Conservation (phyloP, 768 basidiomycete genomes). For the Russula sp. region DNA sequence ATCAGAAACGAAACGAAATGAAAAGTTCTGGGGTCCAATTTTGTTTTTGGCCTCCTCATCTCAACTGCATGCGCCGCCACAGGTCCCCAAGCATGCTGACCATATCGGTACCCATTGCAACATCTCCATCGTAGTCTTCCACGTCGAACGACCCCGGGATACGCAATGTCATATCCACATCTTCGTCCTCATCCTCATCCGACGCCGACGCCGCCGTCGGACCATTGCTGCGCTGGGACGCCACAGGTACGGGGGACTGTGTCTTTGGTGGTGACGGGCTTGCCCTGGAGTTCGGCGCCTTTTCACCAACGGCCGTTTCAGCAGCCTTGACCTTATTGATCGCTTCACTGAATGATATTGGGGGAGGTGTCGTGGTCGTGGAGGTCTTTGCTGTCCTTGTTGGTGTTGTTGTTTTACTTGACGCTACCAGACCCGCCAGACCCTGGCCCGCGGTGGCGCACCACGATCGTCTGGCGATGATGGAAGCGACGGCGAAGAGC, state of each 20-base stretch:
- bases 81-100: constrained; percentile 11
- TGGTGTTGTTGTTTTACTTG: background rate
- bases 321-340: background rate
- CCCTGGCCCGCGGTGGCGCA: background rate
- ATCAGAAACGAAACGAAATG: background rate
- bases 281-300: background rate
- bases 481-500: background rate
- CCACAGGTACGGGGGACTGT: background rate
- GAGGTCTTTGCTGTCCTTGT: background rate
- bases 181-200: constrained; percentile 1
- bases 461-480: background rate
- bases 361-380: background rate
- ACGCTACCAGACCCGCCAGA: background rate
- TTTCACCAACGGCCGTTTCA: background rate
- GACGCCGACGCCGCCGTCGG: background rate
- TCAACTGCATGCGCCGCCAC: constrained; percentile 24
- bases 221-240: background rate
- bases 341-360: background rate
- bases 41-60: background rate
- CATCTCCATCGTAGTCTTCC: background rate
- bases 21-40: background rate
- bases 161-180: background rate
- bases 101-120: background rate
- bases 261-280: background rate
- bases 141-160: constrained; percentile 28